Conservation (phyloP, 2,329 filamentous ascomycete species). For the Penicillium paneum region DNA sequence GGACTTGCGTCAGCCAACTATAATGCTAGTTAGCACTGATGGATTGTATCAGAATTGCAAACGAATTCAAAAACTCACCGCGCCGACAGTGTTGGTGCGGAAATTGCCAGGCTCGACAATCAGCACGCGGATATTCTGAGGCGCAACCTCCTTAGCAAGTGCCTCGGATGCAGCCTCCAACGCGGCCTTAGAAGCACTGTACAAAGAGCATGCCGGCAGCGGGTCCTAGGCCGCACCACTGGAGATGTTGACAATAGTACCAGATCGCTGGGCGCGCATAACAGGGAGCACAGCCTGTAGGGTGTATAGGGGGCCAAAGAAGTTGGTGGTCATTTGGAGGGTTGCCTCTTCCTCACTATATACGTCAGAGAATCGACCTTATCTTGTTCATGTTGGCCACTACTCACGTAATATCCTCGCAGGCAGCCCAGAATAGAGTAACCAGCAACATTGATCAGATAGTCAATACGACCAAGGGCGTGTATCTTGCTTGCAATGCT, state of each 20-base stretch:
- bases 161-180: background rate
- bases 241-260: background rate
- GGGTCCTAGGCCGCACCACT: background rate
- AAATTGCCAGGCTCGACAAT: background rate
- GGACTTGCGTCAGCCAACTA: background rate
- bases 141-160: background rate
- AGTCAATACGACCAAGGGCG: background rate
- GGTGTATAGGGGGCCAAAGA: background rate
- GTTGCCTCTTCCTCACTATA: background rate
- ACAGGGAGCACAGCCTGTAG: background rate
- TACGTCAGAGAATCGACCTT: background rate
- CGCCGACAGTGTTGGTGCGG: background rate
- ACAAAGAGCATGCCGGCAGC: background rate
- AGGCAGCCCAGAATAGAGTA: background rate
- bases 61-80: background rate
- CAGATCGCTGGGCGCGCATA: background rate
- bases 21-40: background rate
- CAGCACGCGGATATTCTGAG: background rate
- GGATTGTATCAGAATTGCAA: background rate
- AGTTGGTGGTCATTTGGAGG: background rate
- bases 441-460: background rate
- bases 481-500: background rate
- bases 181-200: background rate
- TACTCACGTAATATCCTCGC: background rate
- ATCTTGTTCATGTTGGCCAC: background rate